Percentiles rank a stretch among this genome's conserved stretches.
Evolutionary conservation across 2,329 filamentous ascomycete species (phyloP).

Genomic region (Talaromyces amestolkiae): DNA sequence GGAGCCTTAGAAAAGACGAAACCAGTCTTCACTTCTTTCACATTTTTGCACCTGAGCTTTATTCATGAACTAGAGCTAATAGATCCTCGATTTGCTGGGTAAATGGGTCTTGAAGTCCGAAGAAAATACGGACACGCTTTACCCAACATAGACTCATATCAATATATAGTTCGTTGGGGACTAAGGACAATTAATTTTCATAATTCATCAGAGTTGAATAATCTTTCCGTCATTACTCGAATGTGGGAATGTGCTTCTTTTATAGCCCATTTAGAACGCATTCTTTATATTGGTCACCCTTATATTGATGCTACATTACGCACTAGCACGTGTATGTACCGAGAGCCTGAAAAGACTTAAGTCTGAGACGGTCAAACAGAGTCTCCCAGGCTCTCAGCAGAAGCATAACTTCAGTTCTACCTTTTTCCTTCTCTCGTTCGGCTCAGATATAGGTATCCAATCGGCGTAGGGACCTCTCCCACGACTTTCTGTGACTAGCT

Average conservation of each 20-base stretch:
- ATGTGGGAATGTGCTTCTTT: not conserved
- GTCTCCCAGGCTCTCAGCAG: not conserved
- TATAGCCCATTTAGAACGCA: not conserved
- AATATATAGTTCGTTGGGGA: not conserved
- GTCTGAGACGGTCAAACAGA: not conserved
- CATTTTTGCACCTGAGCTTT: not conserved
- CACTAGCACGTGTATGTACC: not conserved
- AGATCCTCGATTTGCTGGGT: not conserved
- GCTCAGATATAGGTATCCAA: not conserved
- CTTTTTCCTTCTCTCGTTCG: not conserved
- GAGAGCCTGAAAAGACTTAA: not conserved
- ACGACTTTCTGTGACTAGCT: not conserved
- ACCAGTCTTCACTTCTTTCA: not conserved
- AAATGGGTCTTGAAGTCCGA: not conserved
- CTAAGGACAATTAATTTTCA: not conserved
- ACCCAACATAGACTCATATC: not conserved
- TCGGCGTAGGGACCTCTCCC: not conserved
- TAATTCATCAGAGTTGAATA: not conserved
- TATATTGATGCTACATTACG: not conserved
- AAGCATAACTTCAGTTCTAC: not conserved
- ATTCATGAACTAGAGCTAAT: not conserved
- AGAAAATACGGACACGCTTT: not conserved
- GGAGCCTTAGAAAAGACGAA: not conserved
- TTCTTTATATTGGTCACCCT: not conserved
- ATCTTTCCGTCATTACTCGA: not conserved